Evolutionary conservation across 257 asterid species (phyloP).

Genomic region (Solanum pimpinellifolium): DNA sequence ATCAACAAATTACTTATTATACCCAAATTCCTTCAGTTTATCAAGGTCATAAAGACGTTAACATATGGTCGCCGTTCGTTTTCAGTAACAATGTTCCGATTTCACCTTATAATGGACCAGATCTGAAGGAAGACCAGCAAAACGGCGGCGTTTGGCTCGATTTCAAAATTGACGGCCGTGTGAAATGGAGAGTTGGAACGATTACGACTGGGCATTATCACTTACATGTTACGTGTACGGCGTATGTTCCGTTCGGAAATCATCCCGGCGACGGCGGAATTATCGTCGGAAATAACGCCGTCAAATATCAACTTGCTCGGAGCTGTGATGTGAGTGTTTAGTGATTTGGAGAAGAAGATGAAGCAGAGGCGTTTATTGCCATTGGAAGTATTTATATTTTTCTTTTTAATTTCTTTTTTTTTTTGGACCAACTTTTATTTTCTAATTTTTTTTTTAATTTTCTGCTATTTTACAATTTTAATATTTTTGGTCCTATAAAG

Average conservation of each 20-base stretch:
- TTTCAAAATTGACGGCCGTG: conserved; percentile 56
- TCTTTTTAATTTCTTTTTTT: background rate
- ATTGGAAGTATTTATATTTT: background rate
- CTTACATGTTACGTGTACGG: conserved; percentile 63
- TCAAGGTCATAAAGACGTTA: conserved; percentile 71
- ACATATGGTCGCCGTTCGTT: conserved; percentile 80
- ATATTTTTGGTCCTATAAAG: background rate
- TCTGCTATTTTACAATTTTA: background rate
- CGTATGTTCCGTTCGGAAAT: conserved; percentile 48
- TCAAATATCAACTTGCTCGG: conserved; percentile 55
- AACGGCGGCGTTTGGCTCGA: conserved; percentile 43
- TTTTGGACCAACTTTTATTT: background rate
- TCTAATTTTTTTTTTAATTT: background rate
- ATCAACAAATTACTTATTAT: conserved; percentile 71
- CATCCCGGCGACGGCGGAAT: conserved; percentile 21
- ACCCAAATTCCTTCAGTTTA: conserved; percentile 63
- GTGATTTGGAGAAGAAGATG: background rate
- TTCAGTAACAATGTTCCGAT: conserved; percentile 58
- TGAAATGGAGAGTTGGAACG: conserved; percentile 63
- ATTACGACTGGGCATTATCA: conserved; percentile 58
- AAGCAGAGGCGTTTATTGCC: background rate
- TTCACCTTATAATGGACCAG: conserved; percentile 63
- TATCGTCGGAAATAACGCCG: conserved; percentile 31
- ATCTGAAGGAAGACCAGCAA: conserved; percentile 39
- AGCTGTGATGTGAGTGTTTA: conserved; percentile 48